Percentiles rank a stretch among this genome's conserved stretches.
These are phyloP conservation scores for Salix dunnii DNA, from an alignment of 345 rosid genomes.

Conservation along the genomic window DNA sequence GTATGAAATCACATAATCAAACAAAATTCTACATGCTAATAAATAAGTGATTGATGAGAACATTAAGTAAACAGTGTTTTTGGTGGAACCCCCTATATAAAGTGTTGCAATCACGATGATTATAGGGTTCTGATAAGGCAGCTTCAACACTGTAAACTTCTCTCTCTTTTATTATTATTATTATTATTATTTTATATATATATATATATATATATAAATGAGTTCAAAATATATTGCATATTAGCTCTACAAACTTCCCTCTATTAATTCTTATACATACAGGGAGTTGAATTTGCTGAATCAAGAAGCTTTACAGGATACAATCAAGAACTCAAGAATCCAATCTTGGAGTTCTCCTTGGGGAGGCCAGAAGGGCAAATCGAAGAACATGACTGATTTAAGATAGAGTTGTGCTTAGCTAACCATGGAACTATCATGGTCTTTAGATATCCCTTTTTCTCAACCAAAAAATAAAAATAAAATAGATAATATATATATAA, in stretches of 20 bases:
- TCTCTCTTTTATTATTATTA: no score
- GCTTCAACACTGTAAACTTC: no score
- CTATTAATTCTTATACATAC: background rate
- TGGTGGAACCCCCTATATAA: no score
- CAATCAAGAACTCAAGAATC: conserved; percentile 15
- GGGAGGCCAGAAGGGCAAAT: conserved; percentile 35
- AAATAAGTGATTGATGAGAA: background rate
- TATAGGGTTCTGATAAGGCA: no score
- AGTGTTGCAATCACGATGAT: no score
- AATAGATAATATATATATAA: background rate
- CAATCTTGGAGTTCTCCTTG: conserved; percentile 47
- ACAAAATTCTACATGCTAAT: background rate
- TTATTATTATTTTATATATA: no score
- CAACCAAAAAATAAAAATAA: background rate
- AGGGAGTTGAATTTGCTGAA: conserved; percentile 30
- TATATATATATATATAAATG: no score
- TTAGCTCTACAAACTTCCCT: background rate
- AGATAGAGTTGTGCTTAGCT: background rate
- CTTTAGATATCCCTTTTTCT: background rate
- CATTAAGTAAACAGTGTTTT: background rate
- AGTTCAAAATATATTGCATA: background rate
- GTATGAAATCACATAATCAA: background rate
- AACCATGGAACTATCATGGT: background rate
- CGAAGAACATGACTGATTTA: conserved; percentile 20
- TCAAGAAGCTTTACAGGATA: conserved; percentile 7